Conservation (phyloP, 371 early-diverging fungal species). For the Batkoa obscura region DNA sequence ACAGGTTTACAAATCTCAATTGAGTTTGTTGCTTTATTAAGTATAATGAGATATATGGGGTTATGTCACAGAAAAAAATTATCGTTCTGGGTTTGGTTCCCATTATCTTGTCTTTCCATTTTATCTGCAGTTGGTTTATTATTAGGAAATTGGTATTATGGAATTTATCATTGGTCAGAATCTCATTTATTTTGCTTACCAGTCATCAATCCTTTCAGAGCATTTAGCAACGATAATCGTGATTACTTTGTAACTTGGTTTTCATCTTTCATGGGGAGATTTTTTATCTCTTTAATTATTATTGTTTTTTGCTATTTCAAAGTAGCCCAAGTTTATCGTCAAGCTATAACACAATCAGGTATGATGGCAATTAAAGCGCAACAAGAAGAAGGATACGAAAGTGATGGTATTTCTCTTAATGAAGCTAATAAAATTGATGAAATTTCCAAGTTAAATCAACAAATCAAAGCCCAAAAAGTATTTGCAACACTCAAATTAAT, state of each 20-base stretch:
- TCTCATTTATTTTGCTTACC: background rate
- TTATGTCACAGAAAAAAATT: background rate
- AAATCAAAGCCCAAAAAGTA: background rate
- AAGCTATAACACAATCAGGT: too few relatives aligned
- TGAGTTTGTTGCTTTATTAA: background rate
- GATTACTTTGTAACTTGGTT: background rate
- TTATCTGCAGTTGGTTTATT: background rate
- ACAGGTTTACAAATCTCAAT: background rate
- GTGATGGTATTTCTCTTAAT: background rate
- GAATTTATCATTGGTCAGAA: background rate
- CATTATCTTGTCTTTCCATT: too few relatives aligned
- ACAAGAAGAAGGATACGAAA: too few relatives aligned
- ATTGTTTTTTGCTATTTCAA: conserved; percentile 1
- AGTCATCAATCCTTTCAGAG: background rate
- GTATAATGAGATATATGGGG: conserved; percentile 1
- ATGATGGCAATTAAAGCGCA: background rate
- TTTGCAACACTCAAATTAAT: background rate
- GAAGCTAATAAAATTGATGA: background rate
- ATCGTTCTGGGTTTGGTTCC: too few relatives aligned
- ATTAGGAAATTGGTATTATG: background rate
- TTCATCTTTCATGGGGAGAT: background rate
- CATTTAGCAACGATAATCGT: background rate
- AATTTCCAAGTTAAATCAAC: too few relatives aligned
- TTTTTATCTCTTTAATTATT: background rate
- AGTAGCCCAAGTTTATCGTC: background rate